phyloP scores from a whole-genome alignment of 2,329 filamentous ascomycete species.

The Alternaria arborescens region DNA sequence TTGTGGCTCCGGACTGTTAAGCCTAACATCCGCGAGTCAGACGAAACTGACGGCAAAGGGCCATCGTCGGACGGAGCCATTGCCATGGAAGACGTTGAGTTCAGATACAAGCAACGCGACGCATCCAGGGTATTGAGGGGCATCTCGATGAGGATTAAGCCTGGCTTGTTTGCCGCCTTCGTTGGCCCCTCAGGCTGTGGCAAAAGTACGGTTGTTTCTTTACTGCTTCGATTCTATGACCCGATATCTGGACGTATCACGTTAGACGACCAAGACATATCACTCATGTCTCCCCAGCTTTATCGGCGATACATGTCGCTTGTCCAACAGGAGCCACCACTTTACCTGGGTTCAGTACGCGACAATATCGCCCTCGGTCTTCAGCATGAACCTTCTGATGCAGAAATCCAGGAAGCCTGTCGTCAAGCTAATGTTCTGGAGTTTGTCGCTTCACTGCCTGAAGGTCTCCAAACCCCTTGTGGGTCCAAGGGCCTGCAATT shows the following conservation, averaged over 20 bases:
- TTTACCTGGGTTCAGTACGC: slow-evolving; percentile 87
- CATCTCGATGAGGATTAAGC: slow-evolving; percentile 55
- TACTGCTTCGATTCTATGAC: slow-evolving; percentile 93
- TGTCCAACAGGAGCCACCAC: slow-evolving; percentile 88
- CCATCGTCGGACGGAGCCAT: not conserved
- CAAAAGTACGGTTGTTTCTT: slow-evolving; percentile 87
- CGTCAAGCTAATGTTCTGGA: slow-evolving; percentile 39
- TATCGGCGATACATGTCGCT: slow-evolving; percentile 80
- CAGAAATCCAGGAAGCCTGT: not conserved
- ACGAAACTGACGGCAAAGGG: not conserved
- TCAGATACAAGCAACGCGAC: slow-evolving; percentile 5
- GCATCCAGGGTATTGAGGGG: slow-evolving; percentile 9
- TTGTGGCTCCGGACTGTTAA: slow-evolving; percentile 50
- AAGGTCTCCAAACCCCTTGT: slow-evolving; percentile 38
- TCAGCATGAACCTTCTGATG: not conserved
- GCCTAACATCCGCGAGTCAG: slow-evolving; percentile 43
- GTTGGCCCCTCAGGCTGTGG: slow-evolving; percentile 91
- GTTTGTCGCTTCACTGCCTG: slow-evolving; percentile 41
- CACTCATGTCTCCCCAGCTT: slow-evolving; percentile 52
- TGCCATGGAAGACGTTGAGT: slow-evolving; percentile 12
- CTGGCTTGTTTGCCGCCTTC: slow-evolving; percentile 56
- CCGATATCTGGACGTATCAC: slow-evolving; percentile 74
- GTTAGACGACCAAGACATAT: slow-evolving; percentile 74
- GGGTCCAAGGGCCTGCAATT: slow-evolving; percentile 63
- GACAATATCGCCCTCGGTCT: slow-evolving; percentile 71